These are phyloP conservation scores for Aaosphaeria pasadenensis DNA, from an alignment of 2,329 filamentous ascomycete genomes.

Conservation along the genomic window DNA sequence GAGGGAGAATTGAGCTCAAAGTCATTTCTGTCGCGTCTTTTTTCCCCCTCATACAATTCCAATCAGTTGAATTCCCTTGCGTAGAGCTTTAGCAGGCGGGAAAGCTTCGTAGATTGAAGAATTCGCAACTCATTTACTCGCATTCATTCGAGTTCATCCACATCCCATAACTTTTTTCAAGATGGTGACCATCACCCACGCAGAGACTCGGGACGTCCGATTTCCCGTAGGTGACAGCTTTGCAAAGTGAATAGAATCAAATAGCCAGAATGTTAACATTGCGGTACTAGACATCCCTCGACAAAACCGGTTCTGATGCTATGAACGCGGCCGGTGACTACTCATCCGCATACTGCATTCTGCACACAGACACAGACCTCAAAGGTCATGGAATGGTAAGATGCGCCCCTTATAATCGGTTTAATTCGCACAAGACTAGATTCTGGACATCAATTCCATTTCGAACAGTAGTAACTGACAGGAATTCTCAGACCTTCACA, in stretches of 20 bases:
- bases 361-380: slow-evolving; percentile 72
- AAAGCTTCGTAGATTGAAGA: too few species aligned
- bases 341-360: slow-evolving; percentile 89
- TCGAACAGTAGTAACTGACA: slow-evolving; percentile 2
- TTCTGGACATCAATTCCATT: too few species aligned
- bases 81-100: too few species aligned
- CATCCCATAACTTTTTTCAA: not conserved
- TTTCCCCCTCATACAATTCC: too few species aligned
- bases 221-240: slow-evolving; percentile 42
- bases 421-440: too few species aligned
- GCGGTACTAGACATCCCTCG: slow-evolving; percentile 68
- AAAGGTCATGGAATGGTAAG: slow-evolving; percentile 76
- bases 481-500: slow-evolving; percentile 60
- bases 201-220: slow-evolving; percentile 48
- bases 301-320: slow-evolving; percentile 94
- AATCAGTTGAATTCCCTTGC: too few species aligned
- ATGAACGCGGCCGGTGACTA: slow-evolving; percentile 96
- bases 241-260: not conserved
- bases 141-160: too few species aligned
- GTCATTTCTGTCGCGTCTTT: too few species aligned
- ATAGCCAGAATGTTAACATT: not conserved
- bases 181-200: slow-evolving; percentile 48
- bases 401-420: not conserved
- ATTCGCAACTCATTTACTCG: too few species aligned
- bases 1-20: too few species aligned